A percentile compares a stretch with the other conserved stretches of the same genome.
phyloP scores from a whole-genome alignment of 164 flowering plant species.

The Chimonanthus salicifolius region DNA sequence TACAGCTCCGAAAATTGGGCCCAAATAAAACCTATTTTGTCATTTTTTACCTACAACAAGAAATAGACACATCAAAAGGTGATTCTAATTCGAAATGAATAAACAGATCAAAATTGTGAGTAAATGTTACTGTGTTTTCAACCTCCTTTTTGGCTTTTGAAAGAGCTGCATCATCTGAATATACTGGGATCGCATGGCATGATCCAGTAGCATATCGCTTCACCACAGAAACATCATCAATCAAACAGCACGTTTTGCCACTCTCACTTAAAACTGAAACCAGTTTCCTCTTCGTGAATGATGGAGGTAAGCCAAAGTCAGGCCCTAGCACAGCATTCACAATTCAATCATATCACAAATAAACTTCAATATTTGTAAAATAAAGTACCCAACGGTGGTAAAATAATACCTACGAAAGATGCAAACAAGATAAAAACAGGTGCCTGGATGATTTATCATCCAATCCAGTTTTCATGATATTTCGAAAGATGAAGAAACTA shows the following conservation, averaged over 20 bases:
- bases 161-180: slow-evolving; percentile 88
- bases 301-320: slow-evolving; percentile 73
- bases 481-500: too few relatives aligned
- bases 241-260: slow-evolving; percentile 66
- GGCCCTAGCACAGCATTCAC: slow-evolving; percentile 48
- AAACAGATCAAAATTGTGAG: not conserved
- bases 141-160: slow-evolving; percentile 81
- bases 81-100: not conserved
- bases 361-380: not conserved
- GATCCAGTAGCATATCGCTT: slow-evolving; percentile 81
- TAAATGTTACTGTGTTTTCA: not conserved
- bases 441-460: too few relatives aligned
- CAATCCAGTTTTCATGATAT: too few relatives aligned
- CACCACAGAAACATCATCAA: slow-evolving; percentile 75
- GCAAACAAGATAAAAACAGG: not conserved
- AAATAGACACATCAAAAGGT: not conserved
- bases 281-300: slow-evolving; percentile 65
- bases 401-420: not conserved
- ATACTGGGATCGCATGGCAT: slow-evolving; percentile 76
- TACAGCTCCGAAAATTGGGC: slow-evolving; percentile 86
- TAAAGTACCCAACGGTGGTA: not conserved
- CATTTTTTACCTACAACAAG: slow-evolving; percentile 58
- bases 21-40: slow-evolving; percentile 78
- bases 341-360: not conserved
- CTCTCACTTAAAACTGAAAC: slow-evolving; percentile 64